Evolutionary conservation across 2,329 filamentous ascomycete species (phyloP).

Genomic region (Penicillium hordei): DNA sequence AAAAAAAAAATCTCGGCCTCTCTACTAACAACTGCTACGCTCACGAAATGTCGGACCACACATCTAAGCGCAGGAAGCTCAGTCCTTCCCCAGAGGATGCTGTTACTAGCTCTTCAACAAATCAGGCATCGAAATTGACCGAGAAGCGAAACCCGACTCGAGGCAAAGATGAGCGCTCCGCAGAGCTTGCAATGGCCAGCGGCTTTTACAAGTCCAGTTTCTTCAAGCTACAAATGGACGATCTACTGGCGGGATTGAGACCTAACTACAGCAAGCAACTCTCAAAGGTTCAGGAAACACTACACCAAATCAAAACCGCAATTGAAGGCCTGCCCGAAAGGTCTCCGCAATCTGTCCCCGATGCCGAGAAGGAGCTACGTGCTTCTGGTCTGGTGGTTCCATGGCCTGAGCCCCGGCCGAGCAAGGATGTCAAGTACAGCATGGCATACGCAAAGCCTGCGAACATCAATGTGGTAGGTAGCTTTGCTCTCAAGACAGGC

Average conservation of each 20-base stretch:
- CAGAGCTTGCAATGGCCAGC: constrained; percentile 41
- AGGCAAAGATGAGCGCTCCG: constrained; percentile 29
- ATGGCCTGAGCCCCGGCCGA: constrained; percentile 77
- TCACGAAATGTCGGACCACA: constrained; percentile 33
- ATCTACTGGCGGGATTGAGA: constrained; percentile 58
- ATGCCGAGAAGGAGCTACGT: constrained; percentile 68
- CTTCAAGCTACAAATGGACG: constrained; percentile 67
- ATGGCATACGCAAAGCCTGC: constrained; percentile 73
- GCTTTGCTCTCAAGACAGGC: constrained; percentile 76
- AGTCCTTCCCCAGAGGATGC: constrained; percentile 35
- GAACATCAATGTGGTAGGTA: constrained; percentile 83
- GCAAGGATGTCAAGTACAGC: constrained; percentile 76
- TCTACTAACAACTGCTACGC: background rate
- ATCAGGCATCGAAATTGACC: constrained; percentile 33
- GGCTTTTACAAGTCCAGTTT: constrained; percentile 65
- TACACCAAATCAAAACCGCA: constrained; percentile 56
- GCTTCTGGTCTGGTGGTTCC: constrained; percentile 70
- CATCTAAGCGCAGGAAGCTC: constrained; percentile 50
- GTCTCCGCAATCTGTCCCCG: constrained; percentile 54
- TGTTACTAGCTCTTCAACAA: constrained; percentile 11
- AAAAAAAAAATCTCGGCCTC: constrained; percentile 26
- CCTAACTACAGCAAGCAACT: constrained; percentile 60
- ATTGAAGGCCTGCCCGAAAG: constrained; percentile 59
- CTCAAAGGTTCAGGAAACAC: constrained; percentile 52
- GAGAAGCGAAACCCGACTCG: constrained; percentile 20